phyloP scores from a whole-genome alignment of 2,329 filamentous ascomycete species.

The Colletotrichum spinosum region DNA sequence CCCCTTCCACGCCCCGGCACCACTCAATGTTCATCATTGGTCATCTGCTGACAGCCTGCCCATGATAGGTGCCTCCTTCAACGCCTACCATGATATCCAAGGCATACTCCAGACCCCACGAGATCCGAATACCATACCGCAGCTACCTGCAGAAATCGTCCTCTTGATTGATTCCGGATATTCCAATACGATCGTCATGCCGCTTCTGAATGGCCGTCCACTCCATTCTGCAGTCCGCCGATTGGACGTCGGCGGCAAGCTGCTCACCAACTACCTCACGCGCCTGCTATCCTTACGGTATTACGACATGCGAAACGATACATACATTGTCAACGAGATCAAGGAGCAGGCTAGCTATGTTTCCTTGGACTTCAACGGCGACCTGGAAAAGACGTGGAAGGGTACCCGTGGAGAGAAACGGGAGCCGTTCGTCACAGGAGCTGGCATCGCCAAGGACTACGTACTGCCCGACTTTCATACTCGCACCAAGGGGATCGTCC shows the following conservation, averaged over 20 bases:
- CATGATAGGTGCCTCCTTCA: slow-evolving; percentile 74
- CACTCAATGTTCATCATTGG: not conserved
- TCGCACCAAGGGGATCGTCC: slow-evolving; percentile 72
- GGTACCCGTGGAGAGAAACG: slow-evolving; percentile 72
- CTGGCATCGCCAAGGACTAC: slow-evolving; percentile 85
- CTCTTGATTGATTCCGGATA: slow-evolving; percentile 93
- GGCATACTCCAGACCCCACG: slow-evolving; percentile 72
- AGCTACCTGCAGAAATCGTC: slow-evolving; percentile 79
- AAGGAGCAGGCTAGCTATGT: slow-evolving; percentile 93
- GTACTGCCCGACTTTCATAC: slow-evolving; percentile 84
- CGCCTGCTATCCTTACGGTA: slow-evolving; percentile 90
- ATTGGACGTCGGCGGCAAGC: slow-evolving; percentile 91
- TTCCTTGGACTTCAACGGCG: slow-evolving; percentile 77
- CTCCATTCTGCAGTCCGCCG: slow-evolving; percentile 85
- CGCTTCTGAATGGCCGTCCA: slow-evolving; percentile 82
- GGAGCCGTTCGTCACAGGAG: slow-evolving; percentile 60
- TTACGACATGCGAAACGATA: slow-evolving; percentile 95
- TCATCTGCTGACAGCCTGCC: slow-evolving; percentile 1
- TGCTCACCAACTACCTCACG: slow-evolving; percentile 92
- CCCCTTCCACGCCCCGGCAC: slow-evolving; percentile 3
- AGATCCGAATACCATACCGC: slow-evolving; percentile 54
- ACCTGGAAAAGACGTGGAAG: slow-evolving; percentile 89
- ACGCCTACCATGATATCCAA: slow-evolving; percentile 85
- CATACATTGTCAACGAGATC: slow-evolving; percentile 93
- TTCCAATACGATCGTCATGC: slow-evolving; percentile 91